These are phyloP conservation scores for Fonsecaea pedrosoi DNA, from an alignment of 2,329 filamentous ascomycete genomes.

Conservation along the genomic window DNA sequence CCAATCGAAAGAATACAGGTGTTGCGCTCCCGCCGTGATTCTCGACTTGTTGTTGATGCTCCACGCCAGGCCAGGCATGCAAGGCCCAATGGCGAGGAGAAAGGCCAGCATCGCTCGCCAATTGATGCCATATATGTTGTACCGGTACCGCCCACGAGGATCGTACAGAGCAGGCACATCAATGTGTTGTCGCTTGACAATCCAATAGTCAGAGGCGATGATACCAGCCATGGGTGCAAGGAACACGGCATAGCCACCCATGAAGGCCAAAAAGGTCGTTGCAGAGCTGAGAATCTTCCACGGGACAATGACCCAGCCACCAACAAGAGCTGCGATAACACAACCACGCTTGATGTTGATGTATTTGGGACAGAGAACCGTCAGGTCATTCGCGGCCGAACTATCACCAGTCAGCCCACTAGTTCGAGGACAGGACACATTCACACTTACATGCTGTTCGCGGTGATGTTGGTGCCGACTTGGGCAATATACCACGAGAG, in stretches of 20 bases:
- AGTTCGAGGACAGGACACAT: background rate
- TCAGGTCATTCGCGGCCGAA: conserved; percentile 55
- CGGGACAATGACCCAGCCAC: conserved; percentile 53
- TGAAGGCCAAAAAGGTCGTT: conserved; percentile 49
- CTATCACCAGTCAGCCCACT: background rate
- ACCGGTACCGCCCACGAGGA: conserved; percentile 35
- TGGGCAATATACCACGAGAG: conserved; percentile 62
- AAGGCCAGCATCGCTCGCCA: conserved; percentile 46
- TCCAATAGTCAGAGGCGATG: conserved; percentile 40
- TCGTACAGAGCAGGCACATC: conserved; percentile 38
- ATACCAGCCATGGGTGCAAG: conserved; percentile 41
- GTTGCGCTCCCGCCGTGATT: conserved; percentile 53
- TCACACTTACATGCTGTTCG: conserved; percentile 53
- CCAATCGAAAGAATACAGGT: conserved; percentile 71
- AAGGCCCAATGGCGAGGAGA: conserved; percentile 29
- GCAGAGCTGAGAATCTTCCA: conserved; percentile 56
- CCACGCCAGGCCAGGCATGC: conserved; percentile 63
- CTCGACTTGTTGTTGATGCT: conserved; percentile 52
- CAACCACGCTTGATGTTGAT: conserved; percentile 60
- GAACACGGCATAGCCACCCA: conserved; percentile 45
- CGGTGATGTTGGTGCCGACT: conserved; percentile 61
- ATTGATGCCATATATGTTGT: conserved; percentile 64
- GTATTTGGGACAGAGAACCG: conserved; percentile 59
- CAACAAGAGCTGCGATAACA: conserved; percentile 48
- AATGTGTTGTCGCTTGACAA: conserved; percentile 35